Evolutionary conservation across 371 early-diverging fungal species (phyloP).

Genomic region (Parasitella parasitica): DNA sequence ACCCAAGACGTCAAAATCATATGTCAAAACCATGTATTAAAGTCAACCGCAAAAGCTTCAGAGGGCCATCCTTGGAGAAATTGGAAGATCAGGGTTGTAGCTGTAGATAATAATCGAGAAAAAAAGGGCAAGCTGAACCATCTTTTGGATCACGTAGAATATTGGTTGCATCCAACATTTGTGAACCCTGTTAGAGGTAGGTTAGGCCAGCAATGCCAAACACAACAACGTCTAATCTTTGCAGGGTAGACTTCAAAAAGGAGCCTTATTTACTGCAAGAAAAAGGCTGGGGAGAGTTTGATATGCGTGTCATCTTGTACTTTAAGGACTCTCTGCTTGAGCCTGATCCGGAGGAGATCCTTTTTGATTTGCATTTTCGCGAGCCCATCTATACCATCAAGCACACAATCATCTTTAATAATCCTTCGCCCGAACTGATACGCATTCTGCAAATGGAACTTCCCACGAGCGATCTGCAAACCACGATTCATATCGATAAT

Average conservation of each 20-base stretch:
- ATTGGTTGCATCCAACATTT: conserved; percentile 73
- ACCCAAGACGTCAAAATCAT: conserved; percentile 39
- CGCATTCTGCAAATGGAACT: conserved; percentile 9
- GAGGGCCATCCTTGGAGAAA: conserved; percentile 58
- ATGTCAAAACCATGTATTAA: conserved; percentile 38
- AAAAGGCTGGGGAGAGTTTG: conserved; percentile 77
- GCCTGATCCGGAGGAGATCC: conserved; percentile 53
- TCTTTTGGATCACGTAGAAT: conserved; percentile 69
- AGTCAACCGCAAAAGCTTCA: conserved; percentile 25
- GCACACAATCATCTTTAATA: conserved; percentile 39
- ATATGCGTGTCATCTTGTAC: conserved; percentile 60
- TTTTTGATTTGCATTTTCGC: conserved; percentile 66
- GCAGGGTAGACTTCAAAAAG: conserved; percentile 48
- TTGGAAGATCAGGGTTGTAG: conserved; percentile 58
- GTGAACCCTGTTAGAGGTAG: conserved; percentile 64
- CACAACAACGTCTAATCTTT: background rate
- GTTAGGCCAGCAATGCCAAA: too few relatives aligned
- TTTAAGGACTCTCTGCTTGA: conserved; percentile 50
- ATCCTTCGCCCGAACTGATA: conserved; percentile 29
- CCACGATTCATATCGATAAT: background rate
- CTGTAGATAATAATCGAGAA: conserved; percentile 48
- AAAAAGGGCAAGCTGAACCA: conserved; percentile 47
- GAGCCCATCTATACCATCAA: conserved; percentile 50
- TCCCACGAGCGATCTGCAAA: background rate
- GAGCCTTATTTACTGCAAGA: conserved; percentile 65